Evolutionary conservation across 2,329 filamentous ascomycete genomes (phyloP).

Genomic region (Bertia moriformis): DNA sequence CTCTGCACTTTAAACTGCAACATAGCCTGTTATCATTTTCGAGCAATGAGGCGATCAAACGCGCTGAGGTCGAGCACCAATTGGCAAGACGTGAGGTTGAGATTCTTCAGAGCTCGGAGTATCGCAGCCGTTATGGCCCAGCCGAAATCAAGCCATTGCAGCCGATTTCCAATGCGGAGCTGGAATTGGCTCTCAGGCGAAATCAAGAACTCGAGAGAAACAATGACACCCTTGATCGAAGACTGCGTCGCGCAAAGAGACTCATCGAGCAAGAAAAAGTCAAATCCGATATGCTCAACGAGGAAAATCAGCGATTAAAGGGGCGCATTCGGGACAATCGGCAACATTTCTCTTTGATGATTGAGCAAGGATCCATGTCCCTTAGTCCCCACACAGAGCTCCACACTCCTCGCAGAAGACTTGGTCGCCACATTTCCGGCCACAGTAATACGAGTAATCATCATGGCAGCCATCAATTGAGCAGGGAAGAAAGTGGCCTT

Average conservation of each 20-base stretch:
- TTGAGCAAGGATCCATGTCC: too few relatives aligned
- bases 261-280: neutral
- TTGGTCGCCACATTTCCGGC: too few relatives aligned
- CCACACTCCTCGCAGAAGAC: too few relatives aligned
- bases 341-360: neutral
- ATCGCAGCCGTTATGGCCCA: constrained; percentile 26
- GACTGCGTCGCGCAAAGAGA: neutral
- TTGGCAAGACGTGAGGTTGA: constrained; percentile 48
- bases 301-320: neutral
- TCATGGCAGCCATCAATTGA: too few relatives aligned
- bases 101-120: constrained; percentile 43
- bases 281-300: neutral
- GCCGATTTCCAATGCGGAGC: neutral
- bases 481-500: too few relatives aligned
- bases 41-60: constrained; percentile 43
- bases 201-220: neutral
- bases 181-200: neutral
- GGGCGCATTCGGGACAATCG: neutral
- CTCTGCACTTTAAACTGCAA: constrained; percentile 50
- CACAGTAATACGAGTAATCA: too few relatives aligned
- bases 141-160: constrained; percentile 5
- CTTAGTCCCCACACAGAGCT: too few relatives aligned
- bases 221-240: neutral
- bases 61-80: constrained; percentile 49
- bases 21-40: constrained; percentile 49